Conservation (phyloP, 192 early-diverging fungal species). For the Backusella tarrabulga region DNA sequence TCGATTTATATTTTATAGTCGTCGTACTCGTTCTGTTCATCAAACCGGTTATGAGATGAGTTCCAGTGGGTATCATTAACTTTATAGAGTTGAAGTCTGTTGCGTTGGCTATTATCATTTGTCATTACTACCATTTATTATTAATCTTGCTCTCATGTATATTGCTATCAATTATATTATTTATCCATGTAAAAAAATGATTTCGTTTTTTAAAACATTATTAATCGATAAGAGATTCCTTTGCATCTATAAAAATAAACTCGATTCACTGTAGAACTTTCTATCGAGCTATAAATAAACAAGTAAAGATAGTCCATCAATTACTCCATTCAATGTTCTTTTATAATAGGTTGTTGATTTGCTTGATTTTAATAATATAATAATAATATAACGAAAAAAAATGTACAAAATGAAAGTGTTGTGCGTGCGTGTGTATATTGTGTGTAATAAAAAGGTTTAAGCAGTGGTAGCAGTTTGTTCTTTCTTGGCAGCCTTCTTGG, state of each 20-base stretch:
- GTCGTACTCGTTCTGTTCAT: background rate
- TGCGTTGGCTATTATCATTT: too few relatives aligned
- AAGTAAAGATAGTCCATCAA: too few relatives aligned
- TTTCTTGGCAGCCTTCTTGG: conserved; percentile 17
- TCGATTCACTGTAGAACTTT: too few relatives aligned
- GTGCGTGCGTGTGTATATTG: background rate
- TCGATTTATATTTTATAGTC: background rate
- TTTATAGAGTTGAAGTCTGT: background rate
- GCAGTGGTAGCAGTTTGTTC: background rate
- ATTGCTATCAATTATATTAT: too few relatives aligned
- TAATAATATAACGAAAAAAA: background rate
- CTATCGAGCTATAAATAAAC: too few relatives aligned
- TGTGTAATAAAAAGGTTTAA: background rate
- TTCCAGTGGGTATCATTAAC: background rate
- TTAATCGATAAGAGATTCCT: too few relatives aligned
- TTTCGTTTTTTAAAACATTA: too few relatives aligned
- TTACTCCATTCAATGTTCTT: background rate
- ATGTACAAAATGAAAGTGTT: background rate
- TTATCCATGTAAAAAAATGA: too few relatives aligned
- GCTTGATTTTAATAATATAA: background rate
- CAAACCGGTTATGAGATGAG: background rate
- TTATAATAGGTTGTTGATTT: background rate
- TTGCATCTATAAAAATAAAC: too few relatives aligned
- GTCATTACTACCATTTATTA: too few relatives aligned
- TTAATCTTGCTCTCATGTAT: too few relatives aligned